Evolutionary conservation across 1,284 basidiomycete genomes (phyloP), one percentile per base, ranked within the genome.

Genomic region (Athelia sp.): DNA sequence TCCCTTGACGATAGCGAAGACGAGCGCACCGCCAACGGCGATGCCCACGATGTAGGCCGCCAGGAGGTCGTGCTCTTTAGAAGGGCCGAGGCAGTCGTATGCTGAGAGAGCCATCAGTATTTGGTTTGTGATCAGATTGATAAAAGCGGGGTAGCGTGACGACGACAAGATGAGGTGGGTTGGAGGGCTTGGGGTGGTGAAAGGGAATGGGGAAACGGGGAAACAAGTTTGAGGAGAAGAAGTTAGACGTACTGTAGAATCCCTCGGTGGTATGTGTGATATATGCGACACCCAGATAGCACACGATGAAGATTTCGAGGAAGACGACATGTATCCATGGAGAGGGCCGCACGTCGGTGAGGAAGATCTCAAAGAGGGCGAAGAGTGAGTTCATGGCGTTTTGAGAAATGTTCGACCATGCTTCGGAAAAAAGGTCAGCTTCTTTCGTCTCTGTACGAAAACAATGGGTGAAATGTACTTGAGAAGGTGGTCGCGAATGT

Each of bases 231-330:
- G n/a, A n/a, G n/a, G n/a, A n/a, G n/a, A n/a, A n/a, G n/a, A n/a
- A n/a, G 43, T 23, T 9, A 26, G 8, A 75, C 81, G 50, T 54
- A 87, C 84, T 65, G 60, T 87, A 87, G 58, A 83, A 76, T 1
- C 76, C 75, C 57, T 84, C 79, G 0, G 76, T 76, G 1, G 67
- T 75, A 46, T 72, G 55, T 0, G 82, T 84, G 48, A 87, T 71
- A 57, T 87, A 87, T 13, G 83, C 84, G 1, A 89, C 67, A 14
- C 74, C 84, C 22, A 88, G 64, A 57, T 89, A 89, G 13, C 66
- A 59, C 0, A 56, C 79, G 19, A 89, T 70, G 26, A 82, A 51
- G 17, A 82, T 8, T 21, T 84, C 48, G 38, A 75, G 63, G 43
- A 73, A 60, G 2, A 71, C 62, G 3, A 84, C 62, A 48, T 76